Base-by-base conservation (phyloP, 164 flowering plant genomes). In the Stephania cephalantha region DNA sequence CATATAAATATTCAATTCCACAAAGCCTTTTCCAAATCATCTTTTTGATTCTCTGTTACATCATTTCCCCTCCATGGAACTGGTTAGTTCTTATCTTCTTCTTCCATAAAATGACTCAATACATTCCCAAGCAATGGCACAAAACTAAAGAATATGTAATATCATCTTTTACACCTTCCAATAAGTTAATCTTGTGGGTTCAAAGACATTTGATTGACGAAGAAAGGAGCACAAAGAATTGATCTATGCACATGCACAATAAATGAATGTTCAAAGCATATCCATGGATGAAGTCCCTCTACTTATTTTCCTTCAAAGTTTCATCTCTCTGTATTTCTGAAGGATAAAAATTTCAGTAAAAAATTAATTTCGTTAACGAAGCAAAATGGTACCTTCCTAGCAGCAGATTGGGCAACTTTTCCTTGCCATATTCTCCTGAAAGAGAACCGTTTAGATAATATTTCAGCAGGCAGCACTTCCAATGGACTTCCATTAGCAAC, bases 361-460 rank as follows among this genome's bases (percentile, higher is more conserved):
- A 12, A 45, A 61, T 15, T 55, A 72, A 71, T 48, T 50, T 61
- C 4, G 22, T 12, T 44, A 70, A 78, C 12, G 13, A 74, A 66
- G 76, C 3, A 66, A 71, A 81, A 13, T 22, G 67, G 72, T 81
- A 95, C 99, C 99, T 95, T 89, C 83, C 85, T 85, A 83, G 99
- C 97, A 80, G 97, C 89, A 72, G 85, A 80, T 55, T 81, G 89
- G 68, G 92, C 86, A 83, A 90, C 94, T 81, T 91, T 91, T 66
- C 88, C 95, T 77, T 93, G 98, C 99, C 99, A 95, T 79, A 93
- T 92, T 82, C 93, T 88, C 69, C 89, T 90, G 76, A 95, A 88
- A 11, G 84, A 89, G 78, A 84, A 86, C 52, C 83, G 86, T 73
- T 86, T 87, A 46, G 85, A 75, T 50, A 79, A 70, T 25, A 85